Evolutionary conservation across 495 filamentous ascomycete species (phyloP).

Genomic region (Tuber umbilicatum): DNA sequence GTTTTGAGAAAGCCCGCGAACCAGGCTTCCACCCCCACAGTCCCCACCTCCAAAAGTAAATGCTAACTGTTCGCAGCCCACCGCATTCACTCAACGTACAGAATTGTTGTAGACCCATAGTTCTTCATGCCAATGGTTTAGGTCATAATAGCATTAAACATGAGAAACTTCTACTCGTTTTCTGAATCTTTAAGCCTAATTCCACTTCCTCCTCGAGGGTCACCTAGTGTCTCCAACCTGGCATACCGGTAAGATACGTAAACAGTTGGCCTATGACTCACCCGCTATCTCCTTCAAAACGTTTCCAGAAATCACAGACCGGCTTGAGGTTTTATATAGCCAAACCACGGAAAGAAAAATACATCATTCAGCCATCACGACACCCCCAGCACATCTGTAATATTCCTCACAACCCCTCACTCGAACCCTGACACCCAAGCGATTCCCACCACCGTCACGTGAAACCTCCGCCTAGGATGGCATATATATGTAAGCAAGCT

Average conservation of each 20-base stretch:
- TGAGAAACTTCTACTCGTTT: neutral
- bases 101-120: neutral
- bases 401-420: neutral
- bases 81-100: neutral
- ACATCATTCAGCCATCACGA: neutral
- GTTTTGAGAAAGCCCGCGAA: no score
- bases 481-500: constrained; percentile 3
- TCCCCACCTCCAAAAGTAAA: neutral
- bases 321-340: neutral
- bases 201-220: neutral
- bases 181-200: neutral
- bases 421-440: neutral
- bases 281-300: neutral
- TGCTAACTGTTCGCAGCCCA: neutral
- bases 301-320: neutral
- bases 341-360: neutral
- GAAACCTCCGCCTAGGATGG: neutral
- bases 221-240: neutral
- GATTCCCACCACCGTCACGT: neutral
- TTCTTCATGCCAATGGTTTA: neutral
- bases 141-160: neutral
- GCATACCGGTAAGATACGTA: neutral
- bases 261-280: neutral
- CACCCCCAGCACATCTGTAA: neutral
- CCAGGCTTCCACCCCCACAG: no score